A percentile compares a stretch with the other conserved stretches of the same genome.
These are phyloP conservation scores for Jackrogersella minutella DNA, from an alignment of 495 filamentous ascomycete genomes.

Conservation along the genomic window DNA sequence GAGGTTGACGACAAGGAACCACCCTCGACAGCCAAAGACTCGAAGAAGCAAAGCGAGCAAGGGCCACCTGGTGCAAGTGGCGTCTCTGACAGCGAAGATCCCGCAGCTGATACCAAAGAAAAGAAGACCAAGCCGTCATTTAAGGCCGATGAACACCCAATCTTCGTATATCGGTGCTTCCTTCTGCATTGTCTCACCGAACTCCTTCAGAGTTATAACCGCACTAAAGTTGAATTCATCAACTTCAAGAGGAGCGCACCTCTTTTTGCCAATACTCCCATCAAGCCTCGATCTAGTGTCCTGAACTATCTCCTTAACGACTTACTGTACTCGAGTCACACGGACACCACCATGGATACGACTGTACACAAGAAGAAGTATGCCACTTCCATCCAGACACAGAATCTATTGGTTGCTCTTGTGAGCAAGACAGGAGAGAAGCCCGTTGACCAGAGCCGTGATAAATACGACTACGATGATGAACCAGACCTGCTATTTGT, in stretches of 20 bases:
- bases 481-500: conserved; percentile 91
- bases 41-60: conserved; percentile 50
- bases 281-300: conserved; percentile 91
- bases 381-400: conserved; percentile 83
- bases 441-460: conserved; percentile 54
- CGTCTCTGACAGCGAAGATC: conserved; percentile 34
- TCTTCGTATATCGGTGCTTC: conserved; percentile 96
- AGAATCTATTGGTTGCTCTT: conserved; percentile 84
- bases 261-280: conserved; percentile 79
- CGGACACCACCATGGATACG: conserved; percentile 74
- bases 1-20: conserved; percentile 86
- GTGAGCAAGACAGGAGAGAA: conserved; percentile 86
- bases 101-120: conserved; percentile 51
- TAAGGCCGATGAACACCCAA: conserved; percentile 92
- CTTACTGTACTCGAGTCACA: conserved; percentile 79
- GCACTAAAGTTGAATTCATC: conserved; percentile 97
- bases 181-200: conserved; percentile 92
- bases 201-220: conserved; percentile 90
- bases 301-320: conserved; percentile 92
- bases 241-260: conserved; percentile 93
- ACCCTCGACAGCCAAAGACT: conserved; percentile 59
- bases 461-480: conserved; percentile 72
- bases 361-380: conserved; percentile 80
- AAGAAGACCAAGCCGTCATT: conserved; percentile 84
- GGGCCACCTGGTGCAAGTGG: conserved; percentile 42